Evolutionary conservation across 306 rosid genomes (phyloP), one percentile per base, ranked within the genome.

Genomic region (Gillenia trifoliata): DNA sequence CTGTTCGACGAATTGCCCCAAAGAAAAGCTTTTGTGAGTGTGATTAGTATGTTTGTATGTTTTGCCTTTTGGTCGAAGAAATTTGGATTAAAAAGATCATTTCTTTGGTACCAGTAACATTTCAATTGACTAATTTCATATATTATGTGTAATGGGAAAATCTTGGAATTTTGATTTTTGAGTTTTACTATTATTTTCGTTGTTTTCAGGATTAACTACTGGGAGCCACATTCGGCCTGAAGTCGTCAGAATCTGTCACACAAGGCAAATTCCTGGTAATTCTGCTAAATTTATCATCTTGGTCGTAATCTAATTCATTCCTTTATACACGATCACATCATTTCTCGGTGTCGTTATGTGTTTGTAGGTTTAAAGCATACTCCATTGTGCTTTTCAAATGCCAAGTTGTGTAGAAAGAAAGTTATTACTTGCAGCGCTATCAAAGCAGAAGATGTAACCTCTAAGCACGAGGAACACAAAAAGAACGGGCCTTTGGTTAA

Each of bases 401-500:
- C 55, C 17, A 70, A 75, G 55, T 78, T 68, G 34, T 61, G 55
- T 76, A 72, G n/a, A 68, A 82, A 82, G 82, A 69, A 45, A 63
- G 71, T 71, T 80, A 57, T 87, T 77, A 57, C 83, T 70, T 88
- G 91, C 80, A 70, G 86, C 57, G 65, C 79, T 30, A 17, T 78
- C 3, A 78, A 74, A 34, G 78, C 76, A n/a, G 80, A 71, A 77
- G 85, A 74, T 30, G 85, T 45, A 78, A 77, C 85, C 33, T 33
- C 52, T 59, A 70, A 77, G 22, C 49, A 63, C 17, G 85, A 80
- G 75, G 88, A 60, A 55, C 83, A 25, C 25, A 80, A 67, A 76
- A 91, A 75, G 87, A 66, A 73, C 41, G 73, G 78, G 68, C 89
- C 89, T 70, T 84, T 88, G 75, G 92, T 90, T 80, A 94, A 91